A percentile compares a stretch with the other conserved stretches of the same genome.
phyloP scores from a whole-genome alignment of 2,329 filamentous ascomycete species.

The Exophiala oligosperma region DNA sequence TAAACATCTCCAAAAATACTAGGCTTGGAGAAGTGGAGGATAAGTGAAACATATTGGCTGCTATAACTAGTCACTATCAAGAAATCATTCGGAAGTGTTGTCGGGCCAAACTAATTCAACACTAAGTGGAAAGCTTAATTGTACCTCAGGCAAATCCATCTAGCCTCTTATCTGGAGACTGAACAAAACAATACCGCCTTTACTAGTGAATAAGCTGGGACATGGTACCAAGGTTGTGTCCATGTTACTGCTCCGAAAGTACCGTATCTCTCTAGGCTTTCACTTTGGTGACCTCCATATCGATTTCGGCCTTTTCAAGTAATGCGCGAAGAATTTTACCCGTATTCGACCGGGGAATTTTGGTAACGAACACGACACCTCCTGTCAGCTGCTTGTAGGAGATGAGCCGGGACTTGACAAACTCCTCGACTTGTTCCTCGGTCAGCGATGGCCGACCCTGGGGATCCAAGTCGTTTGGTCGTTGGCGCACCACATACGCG shows the following conservation, averaged over 20 bases:
- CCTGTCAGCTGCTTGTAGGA: constrained; percentile 51
- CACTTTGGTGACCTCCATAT: background rate
- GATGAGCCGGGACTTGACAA: constrained; percentile 36
- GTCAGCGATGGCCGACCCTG: constrained; percentile 31
- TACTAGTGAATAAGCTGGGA: background rate
- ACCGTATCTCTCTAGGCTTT: background rate
- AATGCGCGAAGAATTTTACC: constrained; percentile 48
- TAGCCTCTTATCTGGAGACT: no score
- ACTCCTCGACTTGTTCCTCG: constrained; percentile 39
- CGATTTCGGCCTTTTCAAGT: background rate
- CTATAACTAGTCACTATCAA: background rate
- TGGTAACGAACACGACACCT: constrained; percentile 46
- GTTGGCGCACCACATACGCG: constrained; percentile 46
- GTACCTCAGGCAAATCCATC: background rate
- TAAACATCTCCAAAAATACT: background rate
- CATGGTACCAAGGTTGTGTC: no score
- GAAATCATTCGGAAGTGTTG: no score
- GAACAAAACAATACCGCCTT: background rate
- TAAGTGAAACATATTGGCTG: background rate
- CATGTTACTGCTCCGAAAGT: background rate
- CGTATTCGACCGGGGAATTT: constrained; percentile 50
- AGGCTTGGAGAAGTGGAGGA: background rate
- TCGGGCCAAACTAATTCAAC: background rate
- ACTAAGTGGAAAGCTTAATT: background rate
- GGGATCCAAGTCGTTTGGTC: constrained; percentile 17